Evolutionary conservation across 2,329 filamentous ascomycete species (phyloP).

Genomic region (Pyricularia grisea): DNA sequence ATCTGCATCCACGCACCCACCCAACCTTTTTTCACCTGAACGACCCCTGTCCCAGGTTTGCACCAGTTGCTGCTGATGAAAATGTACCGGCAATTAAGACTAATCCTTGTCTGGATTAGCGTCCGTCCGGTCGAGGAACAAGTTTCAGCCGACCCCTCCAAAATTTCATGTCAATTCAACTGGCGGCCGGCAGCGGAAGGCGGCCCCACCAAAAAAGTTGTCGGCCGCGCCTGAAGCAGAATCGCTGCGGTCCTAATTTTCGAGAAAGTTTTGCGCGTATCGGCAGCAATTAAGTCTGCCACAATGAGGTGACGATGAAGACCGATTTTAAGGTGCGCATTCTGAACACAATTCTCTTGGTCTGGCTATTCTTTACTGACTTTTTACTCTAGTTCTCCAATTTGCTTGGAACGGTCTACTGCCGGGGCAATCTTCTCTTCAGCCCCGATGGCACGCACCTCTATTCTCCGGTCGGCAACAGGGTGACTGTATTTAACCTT

Average conservation of each 20-base stretch:
- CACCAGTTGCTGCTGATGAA: neutral
- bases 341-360: neutral
- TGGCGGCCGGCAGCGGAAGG: conserved; percentile 1
- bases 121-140: conserved; percentile 19
- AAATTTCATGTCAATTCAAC: conserved; percentile 1
- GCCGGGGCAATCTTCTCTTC: conserved; percentile 94
- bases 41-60: neutral
- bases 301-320: conserved; percentile 65
- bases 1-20: neutral
- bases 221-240: neutral
- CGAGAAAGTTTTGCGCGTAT: neutral
- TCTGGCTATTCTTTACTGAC: neutral
- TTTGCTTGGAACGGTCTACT: conserved; percentile 94
- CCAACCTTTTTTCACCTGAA: neutral
- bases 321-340: conserved; percentile 84
- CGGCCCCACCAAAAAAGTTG: conserved; percentile 4
- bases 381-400: conserved; percentile 71
- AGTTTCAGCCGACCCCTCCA: conserved; percentile 20
- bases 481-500: conserved; percentile 91
- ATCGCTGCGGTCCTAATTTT: neutral
- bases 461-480: conserved; percentile 91
- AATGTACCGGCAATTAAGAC: neutral
- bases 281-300: neutral
- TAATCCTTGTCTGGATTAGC: conserved; percentile 8
- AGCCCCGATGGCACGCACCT: conserved; percentile 93